These are phyloP conservation scores for Clonostachys chloroleuca DNA, from an alignment of 2,329 filamentous ascomycete species.

Conservation along the genomic window DNA sequence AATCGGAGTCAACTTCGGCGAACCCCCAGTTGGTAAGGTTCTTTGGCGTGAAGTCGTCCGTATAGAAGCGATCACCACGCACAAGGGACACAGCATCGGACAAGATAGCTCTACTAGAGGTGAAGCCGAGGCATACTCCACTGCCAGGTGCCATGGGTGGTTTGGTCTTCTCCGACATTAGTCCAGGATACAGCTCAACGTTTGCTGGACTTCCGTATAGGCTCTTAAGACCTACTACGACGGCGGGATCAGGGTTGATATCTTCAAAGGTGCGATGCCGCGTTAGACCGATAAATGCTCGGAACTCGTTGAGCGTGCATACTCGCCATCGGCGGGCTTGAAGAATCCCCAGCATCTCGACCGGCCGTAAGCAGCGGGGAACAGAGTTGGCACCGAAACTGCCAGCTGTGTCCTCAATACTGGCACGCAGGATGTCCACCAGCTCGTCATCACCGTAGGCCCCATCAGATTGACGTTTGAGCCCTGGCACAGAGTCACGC, in stretches of 20 bases:
- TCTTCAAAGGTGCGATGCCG: constrained; percentile 75
- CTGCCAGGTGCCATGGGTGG: constrained; percentile 68
- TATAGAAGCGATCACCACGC: constrained; percentile 75
- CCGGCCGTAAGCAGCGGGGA: constrained; percentile 65
- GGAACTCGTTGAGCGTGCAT: constrained; percentile 78
- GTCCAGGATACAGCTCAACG: constrained; percentile 76
- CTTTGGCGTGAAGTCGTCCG: constrained; percentile 66
- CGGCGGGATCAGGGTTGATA: constrained; percentile 72
- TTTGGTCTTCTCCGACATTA: constrained; percentile 74
- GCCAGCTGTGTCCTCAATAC: constrained; percentile 71
- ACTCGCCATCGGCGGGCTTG: constrained; percentile 75
- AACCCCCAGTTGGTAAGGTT: constrained; percentile 83
- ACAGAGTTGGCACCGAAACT: constrained; percentile 71
- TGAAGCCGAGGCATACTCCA: constrained; percentile 72
- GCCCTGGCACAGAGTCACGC: constrained; percentile 60
- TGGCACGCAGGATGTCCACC: constrained; percentile 61
- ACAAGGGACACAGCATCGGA: constrained; percentile 78
- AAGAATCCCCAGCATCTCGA: constrained; percentile 78
- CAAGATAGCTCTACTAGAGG: constrained; percentile 70
- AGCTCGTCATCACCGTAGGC: constrained; percentile 72
- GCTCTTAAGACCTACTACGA: constrained; percentile 59
- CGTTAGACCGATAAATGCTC: constrained; percentile 75
- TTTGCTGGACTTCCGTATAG: constrained; percentile 76
- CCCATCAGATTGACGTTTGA: constrained; percentile 62
- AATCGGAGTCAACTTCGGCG: constrained; percentile 68